A percentile compares a stretch with the other conserved stretches of the same genome.
phyloP scores from a whole-genome alignment of 352 stramenopile genomes.

The Elongisporangium senticosum region DNA sequence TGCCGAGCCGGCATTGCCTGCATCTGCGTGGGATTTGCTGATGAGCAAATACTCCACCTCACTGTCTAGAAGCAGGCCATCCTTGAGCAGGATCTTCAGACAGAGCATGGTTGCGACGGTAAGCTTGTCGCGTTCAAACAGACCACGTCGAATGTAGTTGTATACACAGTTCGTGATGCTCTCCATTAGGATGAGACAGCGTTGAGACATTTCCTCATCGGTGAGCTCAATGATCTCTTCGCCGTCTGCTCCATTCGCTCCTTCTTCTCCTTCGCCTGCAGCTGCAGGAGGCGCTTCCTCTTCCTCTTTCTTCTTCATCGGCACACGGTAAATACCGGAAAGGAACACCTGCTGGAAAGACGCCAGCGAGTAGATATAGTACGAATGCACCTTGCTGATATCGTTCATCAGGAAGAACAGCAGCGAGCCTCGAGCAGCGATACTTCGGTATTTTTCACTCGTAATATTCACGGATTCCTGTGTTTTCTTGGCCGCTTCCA shows the following conservation, averaged over 20 bases:
- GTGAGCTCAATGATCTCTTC: constrained; percentile 57
- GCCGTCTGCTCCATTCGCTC: constrained; percentile 13
- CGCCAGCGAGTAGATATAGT: constrained; percentile 96
- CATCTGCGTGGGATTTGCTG: constrained; percentile 78
- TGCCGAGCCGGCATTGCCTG: constrained; percentile 90
- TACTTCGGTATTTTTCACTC: constrained; percentile 93
- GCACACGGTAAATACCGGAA: constrained; percentile 91
- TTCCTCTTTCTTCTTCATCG: constrained; percentile 32
- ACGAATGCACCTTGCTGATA: constrained; percentile 95
- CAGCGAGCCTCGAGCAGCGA: constrained; percentile 89
- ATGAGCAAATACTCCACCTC: constrained; percentile 93
- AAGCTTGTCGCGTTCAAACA: constrained; percentile 95
- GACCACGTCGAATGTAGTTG: constrained; percentile 92
- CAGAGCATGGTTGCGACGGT: constrained; percentile 93
- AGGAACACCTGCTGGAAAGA: constrained; percentile 96
- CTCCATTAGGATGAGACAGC: constrained; percentile 85
- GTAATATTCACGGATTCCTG: constrained; percentile 92
- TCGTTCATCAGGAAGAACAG: constrained; percentile 98
- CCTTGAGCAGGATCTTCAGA: constrained; percentile 91
- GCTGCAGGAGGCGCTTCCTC: constrained; percentile 7
- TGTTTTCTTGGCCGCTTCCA: constrained; percentile 89
- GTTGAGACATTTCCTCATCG: constrained; percentile 85
- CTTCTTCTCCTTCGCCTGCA: constrained; percentile 19
- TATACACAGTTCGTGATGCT: constrained; percentile 94
- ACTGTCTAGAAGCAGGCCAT: constrained; percentile 68